Percentiles rank a stretch among this genome's conserved stretches.
phyloP scores from a whole-genome alignment of 1,139 yeast genomes.

The Candida labiduridarum region DNA sequence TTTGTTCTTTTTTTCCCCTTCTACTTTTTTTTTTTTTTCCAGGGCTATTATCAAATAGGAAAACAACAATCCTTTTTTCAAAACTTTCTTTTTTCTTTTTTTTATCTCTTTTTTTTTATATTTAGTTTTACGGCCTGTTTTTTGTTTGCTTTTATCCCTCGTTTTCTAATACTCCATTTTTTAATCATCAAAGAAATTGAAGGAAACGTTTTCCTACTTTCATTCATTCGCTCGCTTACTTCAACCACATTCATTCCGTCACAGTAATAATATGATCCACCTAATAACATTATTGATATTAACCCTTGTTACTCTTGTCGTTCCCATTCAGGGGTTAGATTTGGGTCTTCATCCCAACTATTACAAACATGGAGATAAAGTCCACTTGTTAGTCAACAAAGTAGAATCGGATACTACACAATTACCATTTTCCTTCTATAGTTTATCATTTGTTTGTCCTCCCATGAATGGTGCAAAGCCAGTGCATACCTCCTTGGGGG shows the following conservation, averaged over 20 bases:
- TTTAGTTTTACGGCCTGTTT: neutral
- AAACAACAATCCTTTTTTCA: too few species aligned
- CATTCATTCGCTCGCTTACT: neutral
- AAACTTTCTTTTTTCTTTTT: too few species aligned
- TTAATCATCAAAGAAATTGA: neutral
- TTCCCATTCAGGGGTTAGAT: slow-evolving; percentile 12
- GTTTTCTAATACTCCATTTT: neutral
- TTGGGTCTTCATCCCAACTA: slow-evolving; percentile 28
- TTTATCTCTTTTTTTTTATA: too few species aligned
- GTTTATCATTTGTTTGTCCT: slow-evolving; percentile 81
- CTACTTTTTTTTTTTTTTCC: too few species aligned
- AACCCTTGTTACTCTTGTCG: neutral
- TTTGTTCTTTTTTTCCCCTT: too few species aligned
- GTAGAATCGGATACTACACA: slow-evolving; percentile 77
- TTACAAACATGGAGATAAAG: slow-evolving; percentile 57
- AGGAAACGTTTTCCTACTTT: neutral
- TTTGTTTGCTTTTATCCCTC: neutral
- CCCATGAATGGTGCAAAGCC: slow-evolving; percentile 57
- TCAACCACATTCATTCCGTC: neutral
- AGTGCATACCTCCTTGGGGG: slow-evolving; percentile 71
- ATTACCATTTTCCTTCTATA: slow-evolving; percentile 77
- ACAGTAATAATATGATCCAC: neutral
- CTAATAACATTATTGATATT: slow-evolving; percentile 4
- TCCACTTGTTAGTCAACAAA: slow-evolving; percentile 74
- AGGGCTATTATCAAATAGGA: too few species aligned